Conservation (phyloP, 2,329 filamentous ascomycete species). For the Domatiomyces globalis region DNA sequence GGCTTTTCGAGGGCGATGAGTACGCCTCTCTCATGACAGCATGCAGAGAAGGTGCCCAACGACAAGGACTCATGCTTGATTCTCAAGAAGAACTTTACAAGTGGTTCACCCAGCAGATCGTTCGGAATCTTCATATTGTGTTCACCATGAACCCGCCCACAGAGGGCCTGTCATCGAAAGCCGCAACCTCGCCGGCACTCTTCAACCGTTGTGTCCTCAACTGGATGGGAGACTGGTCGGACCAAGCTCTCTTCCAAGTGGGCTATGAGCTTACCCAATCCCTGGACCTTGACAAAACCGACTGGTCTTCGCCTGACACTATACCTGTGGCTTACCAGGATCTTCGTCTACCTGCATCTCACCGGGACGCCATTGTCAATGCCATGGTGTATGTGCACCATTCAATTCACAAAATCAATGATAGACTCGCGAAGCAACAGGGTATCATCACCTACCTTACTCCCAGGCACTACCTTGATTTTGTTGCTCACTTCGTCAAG, state of each 20-base stretch:
- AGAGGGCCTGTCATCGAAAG: constrained; percentile 86
- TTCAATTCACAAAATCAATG: constrained; percentile 80
- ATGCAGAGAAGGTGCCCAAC: constrained; percentile 94
- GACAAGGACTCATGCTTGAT: constrained; percentile 85
- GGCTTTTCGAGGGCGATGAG: constrained; percentile 97
- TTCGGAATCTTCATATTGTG: constrained; percentile 96
- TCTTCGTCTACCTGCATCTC: constrained; percentile 68
- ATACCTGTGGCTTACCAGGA: constrained; percentile 87
- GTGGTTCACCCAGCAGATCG: constrained; percentile 99
- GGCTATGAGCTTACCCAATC: constrained; percentile 88
- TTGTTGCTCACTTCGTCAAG: constrained; percentile 93
- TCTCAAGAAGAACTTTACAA: constrained; percentile 99
- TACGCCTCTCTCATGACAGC: constrained; percentile 97
- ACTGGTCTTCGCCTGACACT: constrained; percentile 73
- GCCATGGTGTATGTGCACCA: constrained; percentile 99
- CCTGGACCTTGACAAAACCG: constrained; percentile 82
- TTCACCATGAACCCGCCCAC: constrained; percentile 99
- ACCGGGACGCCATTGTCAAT: constrained; percentile 87
- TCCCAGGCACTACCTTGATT: constrained; percentile 92
- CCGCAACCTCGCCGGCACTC: constrained; percentile 88
- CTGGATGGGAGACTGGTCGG: constrained; percentile 99
- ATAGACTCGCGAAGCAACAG: constrained; percentile 77
- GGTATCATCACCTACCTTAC: constrained; percentile 87
- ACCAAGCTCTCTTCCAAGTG: constrained; percentile 96
- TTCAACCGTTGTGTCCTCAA: constrained; percentile 99